Evolutionary conservation across 306 rosid species (phyloP), one percentile per base, ranked within the genome.

Genomic region (Gynostemma pentaphyllum): DNA sequence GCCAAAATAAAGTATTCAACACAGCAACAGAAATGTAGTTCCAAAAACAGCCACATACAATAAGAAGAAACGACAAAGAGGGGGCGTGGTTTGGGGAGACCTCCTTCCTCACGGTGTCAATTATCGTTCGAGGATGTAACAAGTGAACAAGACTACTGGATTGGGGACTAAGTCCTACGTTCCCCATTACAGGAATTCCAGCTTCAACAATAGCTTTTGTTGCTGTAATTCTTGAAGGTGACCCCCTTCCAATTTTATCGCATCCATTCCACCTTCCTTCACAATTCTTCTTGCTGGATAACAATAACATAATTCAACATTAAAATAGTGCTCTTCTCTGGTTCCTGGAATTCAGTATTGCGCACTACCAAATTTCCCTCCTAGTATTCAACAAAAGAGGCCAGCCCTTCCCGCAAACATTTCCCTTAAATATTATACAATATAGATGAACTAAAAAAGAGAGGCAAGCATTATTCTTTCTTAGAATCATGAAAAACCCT

Each of bases 151-250:
- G 96, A 69, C 98, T 88, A 45, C 88, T 84, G 41, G 98, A 94
- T 67, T 92, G 96, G 4, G 98, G 95, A 54, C 96, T 92, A 68
- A 92, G 95, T 5, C 96, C 98, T 1, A 88, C 96, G 57, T 88
- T 95, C 66, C 98, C 98, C 71, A 92, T 88, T 24, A 86, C 95
- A 0, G 94, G 96, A 71, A 92, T 88, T 71, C 98, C 98, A 29
- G 96, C 79, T 67, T 92, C 95, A n/a, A 91, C 96, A 46, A 91
- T 76, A 26, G 86, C 78, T 66, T 75, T 88, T 24, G 96, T 92
- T 1, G 92, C 95, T 26, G 69, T 76, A 29, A 91, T 81, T 66
- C 98, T 87, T 8, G 96, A 79, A 68, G 88, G 81, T 0, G 96
- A 45, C 3, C 85, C 98, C 87, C 98, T 84, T 88, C 98, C 80